phyloP scores from a whole-genome alignment of 352 stramenopile species.

The Pythium grandisporangium region DNA sequence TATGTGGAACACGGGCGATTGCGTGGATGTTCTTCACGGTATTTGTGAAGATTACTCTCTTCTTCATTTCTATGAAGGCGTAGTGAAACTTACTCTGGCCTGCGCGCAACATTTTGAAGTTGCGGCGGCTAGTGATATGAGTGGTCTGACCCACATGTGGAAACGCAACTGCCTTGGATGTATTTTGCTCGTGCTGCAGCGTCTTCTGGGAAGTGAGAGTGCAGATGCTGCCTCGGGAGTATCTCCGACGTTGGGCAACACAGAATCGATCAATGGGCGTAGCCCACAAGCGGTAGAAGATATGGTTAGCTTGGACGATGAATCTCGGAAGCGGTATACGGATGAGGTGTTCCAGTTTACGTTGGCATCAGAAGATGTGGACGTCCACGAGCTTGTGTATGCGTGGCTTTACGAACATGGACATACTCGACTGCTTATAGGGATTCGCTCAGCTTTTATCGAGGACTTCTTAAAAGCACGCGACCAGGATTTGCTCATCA shows the following conservation, averaged over 20 bases:
- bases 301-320: slow-evolving; percentile 66
- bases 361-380: slow-evolving; percentile 58
- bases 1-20: slow-evolving; percentile 80
- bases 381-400: slow-evolving; percentile 74
- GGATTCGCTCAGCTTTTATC: slow-evolving; percentile 64
- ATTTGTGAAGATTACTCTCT: slow-evolving; percentile 79
- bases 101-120: slow-evolving; percentile 77
- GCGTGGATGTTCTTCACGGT: slow-evolving; percentile 58
- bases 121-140: slow-evolving; percentile 50
- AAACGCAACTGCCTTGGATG: slow-evolving; percentile 73
- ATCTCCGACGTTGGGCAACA: too few species aligned
- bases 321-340: slow-evolving; percentile 47
- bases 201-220: too few species aligned
- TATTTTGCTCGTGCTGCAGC: slow-evolving; percentile 58
- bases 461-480: slow-evolving; percentile 79
- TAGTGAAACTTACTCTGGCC: slow-evolving; percentile 72
- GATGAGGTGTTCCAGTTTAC: slow-evolving; percentile 73
- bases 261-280: slow-evolving; percentile 14
- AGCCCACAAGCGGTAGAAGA: slow-evolving; percentile 67
- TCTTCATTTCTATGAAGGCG: slow-evolving; percentile 78
- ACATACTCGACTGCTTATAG: slow-evolving; percentile 41
- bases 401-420: slow-evolving; percentile 78
- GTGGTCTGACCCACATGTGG: slow-evolving; percentile 50
- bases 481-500: slow-evolving; percentile 78
- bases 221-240: too few species aligned